Base-by-base conservation (phyloP, 257 asterid species). In the Solanum bulbocastanum region DNA sequence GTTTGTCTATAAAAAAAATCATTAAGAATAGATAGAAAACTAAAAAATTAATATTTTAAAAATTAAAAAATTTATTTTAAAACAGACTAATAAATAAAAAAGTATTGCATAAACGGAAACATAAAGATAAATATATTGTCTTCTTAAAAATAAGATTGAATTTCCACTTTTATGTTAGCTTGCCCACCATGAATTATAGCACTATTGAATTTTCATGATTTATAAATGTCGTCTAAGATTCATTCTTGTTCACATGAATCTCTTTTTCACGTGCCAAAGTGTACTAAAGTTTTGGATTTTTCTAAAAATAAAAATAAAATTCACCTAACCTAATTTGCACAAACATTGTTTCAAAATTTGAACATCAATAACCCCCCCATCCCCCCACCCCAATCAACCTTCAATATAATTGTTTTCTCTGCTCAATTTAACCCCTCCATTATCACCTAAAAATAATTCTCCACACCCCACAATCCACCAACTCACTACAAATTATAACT, bases 301-400 rank as follows among this genome's bases (percentile, higher is more conserved):
- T 68, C 91, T 78, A 83, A 82, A 82, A 42, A 46, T 42, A 68
- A 68, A 68, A 13, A 83, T 23, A 68, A 68, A 13, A 83, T 23
- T 39, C 49, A 94, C 93, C 94, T 79, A 89, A 90, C 90, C 87
- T 72, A 88, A 69, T 86, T 83, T 83, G 78, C 79, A 82, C 65
- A 33, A 52, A 89, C 84, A 88, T 87, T 86, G 85, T 89, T 95
- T 94, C 95, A 94, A 95, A 95, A 6, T 94, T 95, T 94, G 95
- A 93, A 95, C 92, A 84, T 79, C 60, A 71, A 1, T 74, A 68
- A 37, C 89, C 81, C 76, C 88, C 84, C 83, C 56, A n/a, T n/a
- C n/a, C n/a, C n/a, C n/a, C n/a, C n/a, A n/a, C 88, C 87, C 37
- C 36, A 82, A 23, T 83, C 87, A 36, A 40, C 27, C 40, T 46